Conservation (phyloP, 176 grass and related monocot genomes). For the Dendrocalamus sinicus region DNA sequence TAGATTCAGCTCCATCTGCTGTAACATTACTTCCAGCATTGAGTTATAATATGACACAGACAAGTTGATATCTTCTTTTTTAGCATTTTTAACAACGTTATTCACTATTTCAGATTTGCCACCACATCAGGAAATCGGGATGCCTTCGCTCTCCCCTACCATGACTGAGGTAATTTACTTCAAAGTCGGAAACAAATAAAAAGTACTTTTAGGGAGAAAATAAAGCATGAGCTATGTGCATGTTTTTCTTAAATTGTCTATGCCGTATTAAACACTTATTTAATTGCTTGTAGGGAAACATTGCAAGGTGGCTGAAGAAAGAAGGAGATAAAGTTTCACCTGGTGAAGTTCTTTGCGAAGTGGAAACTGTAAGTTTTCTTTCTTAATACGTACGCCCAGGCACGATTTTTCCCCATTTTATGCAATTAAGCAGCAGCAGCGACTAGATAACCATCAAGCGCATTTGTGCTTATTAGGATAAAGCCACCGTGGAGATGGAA, state of each 20-base stretch:
- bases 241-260: slow-evolving; percentile 21
- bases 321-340: slow-evolving; percentile 92
- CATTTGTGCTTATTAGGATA: slow-evolving; percentile 64
- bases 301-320: slow-evolving; percentile 93
- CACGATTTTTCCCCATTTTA: slow-evolving; percentile 36
- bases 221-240: slow-evolving; percentile 12
- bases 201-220: not conserved
- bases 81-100: slow-evolving; percentile 1
- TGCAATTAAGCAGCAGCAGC: slow-evolving; percentile 20
- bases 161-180: slow-evolving; percentile 56
- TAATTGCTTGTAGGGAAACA: slow-evolving; percentile 57
- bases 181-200: not conserved
- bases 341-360: slow-evolving; percentile 91
- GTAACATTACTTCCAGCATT: not conserved
- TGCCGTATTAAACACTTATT: not conserved
- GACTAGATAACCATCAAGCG: slow-evolving; percentile 18
- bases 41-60: slow-evolving; percentile 3
- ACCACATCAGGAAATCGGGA: slow-evolving; percentile 60
- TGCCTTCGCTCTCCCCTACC: slow-evolving; percentile 83
- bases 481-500: slow-evolving; percentile 96
- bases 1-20: not conserved
- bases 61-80: slow-evolving; percentile 20
- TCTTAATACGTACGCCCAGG: not conserved
- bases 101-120: slow-evolving; percentile 59
- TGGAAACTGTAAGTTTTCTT: slow-evolving; percentile 83